Evolutionary conservation across 2,329 filamentous ascomycete genomes (phyloP).

Genomic region (Trichoderma harzianum): DNA sequence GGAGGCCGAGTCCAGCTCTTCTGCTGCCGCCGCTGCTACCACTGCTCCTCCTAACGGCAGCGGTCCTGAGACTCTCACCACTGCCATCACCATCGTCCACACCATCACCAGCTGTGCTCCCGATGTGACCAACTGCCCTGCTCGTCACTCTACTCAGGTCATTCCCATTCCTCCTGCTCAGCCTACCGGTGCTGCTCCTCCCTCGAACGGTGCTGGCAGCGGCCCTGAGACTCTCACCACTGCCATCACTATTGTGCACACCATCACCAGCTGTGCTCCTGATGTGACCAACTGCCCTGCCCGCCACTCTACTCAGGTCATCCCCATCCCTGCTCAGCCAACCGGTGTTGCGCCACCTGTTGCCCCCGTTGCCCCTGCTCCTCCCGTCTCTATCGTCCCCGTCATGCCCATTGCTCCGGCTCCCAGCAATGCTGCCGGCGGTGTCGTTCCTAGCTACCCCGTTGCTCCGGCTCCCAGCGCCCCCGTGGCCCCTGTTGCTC

Average conservation of each 20-base stretch:
- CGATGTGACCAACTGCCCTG: constrained; percentile 8
- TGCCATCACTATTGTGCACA: constrained; percentile 50
- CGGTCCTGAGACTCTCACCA: constrained; percentile 25
- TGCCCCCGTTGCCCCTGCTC: not conserved
- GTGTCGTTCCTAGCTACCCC: not conserved
- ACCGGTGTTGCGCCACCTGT: constrained; percentile 1
- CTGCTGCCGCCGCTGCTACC: not conserved
- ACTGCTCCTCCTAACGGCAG: not conserved
- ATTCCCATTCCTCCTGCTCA: constrained; percentile 8
- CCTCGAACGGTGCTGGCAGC: not conserved
- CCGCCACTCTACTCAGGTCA: constrained; percentile 16
- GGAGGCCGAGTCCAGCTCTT: not conserved
- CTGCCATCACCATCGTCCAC: constrained; percentile 49
- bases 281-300: constrained; percentile 9
- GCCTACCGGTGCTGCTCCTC: not conserved
- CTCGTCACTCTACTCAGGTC: constrained; percentile 21
- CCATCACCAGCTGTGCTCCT: constrained; percentile 49
- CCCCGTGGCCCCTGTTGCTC: not conserved
- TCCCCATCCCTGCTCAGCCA: constrained; percentile 21
- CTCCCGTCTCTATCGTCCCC: not conserved
- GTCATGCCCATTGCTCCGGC: not conserved
- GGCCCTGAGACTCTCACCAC: constrained; percentile 29
- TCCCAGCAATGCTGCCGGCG: not conserved
- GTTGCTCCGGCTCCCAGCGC: not conserved
- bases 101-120: constrained; percentile 51